Conservation (phyloP, 805 yeast species). For the Suhomyces prunicola region DNA sequence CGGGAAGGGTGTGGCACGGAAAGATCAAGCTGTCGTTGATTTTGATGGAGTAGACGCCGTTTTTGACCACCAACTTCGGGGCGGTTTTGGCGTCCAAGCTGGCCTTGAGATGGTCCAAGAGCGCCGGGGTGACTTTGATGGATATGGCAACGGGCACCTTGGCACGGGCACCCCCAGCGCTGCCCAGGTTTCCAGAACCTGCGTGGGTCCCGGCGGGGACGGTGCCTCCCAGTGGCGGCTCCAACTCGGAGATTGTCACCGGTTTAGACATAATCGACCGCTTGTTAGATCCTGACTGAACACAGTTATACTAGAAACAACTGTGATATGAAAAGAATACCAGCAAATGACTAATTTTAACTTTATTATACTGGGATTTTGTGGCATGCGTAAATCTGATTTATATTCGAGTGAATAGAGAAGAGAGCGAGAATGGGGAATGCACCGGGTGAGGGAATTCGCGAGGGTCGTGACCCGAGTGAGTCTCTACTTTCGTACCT, state of each 20-base stretch:
- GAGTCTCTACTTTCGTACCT: too few species aligned
- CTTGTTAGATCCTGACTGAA: neutral
- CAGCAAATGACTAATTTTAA: neutral
- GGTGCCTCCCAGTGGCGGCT: slow-evolving; percentile 8
- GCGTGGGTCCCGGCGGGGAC: neutral
- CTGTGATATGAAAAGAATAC: neutral
- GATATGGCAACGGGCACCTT: slow-evolving; percentile 23
- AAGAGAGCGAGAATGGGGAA: neutral
- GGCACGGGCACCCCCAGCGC: neutral
- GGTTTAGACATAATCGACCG: neutral
- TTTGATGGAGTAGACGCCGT: slow-evolving; percentile 33
- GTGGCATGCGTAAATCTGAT: neutral
- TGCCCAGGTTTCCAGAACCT: neutral
- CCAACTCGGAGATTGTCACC: slow-evolving; percentile 10
- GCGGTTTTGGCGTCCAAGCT: slow-evolving; percentile 12
- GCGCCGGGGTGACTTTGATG: slow-evolving; percentile 27
- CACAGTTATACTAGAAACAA: neutral
- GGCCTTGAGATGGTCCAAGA: slow-evolving; percentile 22
- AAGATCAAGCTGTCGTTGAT: slow-evolving; percentile 23
- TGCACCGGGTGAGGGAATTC: too few species aligned
- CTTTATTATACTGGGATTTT: neutral
- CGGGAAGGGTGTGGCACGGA: slow-evolving; percentile 34
- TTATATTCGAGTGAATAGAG: neutral
- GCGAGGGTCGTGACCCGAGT: too few species aligned
- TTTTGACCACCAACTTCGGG: slow-evolving; percentile 35